These are phyloP conservation scores for Lentinula aciculospora DNA, from an alignment of 768 basidiomycete genomes.

Conservation along the genomic window DNA sequence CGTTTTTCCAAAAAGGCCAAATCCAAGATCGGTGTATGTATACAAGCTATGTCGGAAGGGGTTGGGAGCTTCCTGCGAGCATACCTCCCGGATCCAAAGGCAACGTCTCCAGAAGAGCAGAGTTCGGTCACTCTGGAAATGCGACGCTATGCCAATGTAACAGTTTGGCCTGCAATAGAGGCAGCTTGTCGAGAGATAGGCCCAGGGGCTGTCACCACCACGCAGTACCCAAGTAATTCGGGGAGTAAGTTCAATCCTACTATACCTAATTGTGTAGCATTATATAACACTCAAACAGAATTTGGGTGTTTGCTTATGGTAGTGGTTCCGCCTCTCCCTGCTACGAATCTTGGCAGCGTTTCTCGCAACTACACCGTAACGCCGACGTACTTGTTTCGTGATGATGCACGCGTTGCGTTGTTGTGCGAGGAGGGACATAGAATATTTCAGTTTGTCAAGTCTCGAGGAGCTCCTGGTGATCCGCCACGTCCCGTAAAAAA, in stretches of 20 bases:
- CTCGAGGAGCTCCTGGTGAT: background rate
- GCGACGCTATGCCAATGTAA: background rate
- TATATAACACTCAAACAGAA: background rate
- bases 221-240: background rate
- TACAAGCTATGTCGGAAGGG: constrained; percentile 5
- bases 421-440: background rate
- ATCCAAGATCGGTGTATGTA: background rate
- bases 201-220: background rate
- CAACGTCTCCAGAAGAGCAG: background rate
- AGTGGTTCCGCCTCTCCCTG: background rate
- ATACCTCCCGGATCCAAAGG: background rate
- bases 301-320: background rate
- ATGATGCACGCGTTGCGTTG: background rate
- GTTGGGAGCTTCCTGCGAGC: background rate
- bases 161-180: background rate
- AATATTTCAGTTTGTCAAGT: background rate
- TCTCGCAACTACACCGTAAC: background rate
- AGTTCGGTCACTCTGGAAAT: background rate
- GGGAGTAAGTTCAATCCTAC: background rate
- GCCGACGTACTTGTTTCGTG: background rate
- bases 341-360: background rate
- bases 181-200: background rate
- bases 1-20: background rate
- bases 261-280: too few relatives aligned
- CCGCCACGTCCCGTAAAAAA: background rate